Base-by-base conservation (phyloP, 2,329 filamentous ascomycete species). In the Hymenoscyphus linearis region DNA sequence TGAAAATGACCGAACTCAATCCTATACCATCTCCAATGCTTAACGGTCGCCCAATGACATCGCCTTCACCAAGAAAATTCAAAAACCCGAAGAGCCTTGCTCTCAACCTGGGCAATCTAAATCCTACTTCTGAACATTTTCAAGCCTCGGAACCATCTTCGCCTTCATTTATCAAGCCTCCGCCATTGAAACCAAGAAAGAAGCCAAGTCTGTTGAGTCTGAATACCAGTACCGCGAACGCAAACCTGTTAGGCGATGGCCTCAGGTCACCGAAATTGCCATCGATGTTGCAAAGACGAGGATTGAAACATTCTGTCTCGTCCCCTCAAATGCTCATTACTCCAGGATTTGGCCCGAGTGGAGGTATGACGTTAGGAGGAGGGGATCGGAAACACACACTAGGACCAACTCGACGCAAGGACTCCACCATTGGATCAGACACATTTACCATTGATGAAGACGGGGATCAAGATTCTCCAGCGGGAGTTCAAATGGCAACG, bases 21-120 rank as follows among this genome's bases (percentile, higher is more conserved):
- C 79, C 61, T 74, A 75, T 55, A 70, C 80, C 78, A 77, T 78
- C 70, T 76, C 75, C 70, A 26, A 60, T 69, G 3, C 69, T 60
- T 26, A 58, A 68, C 37, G 79, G 79, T 64, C 78, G 85, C 37
- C 85, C 85, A 16, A 85, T 86, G 82, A 87, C 85, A 22, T 88
- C 85, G 25, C 86, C 87, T 7, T 85, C 85, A 3, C 87, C 87
- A 0, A 82, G 88, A 69, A 87, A 89, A 70, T 82, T 84, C n/a
- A 86, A 89, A 61, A 95, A 95, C 71, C 87, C 92, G 76, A 95
- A 95, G 76, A 90, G 90, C 44, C 80, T 95, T 4, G 92, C 89
- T 1, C 89, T 95, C 53, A 89, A 93, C 52, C 27, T 58, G 10
- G 40, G 40, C 25, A 26, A n/a, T 69, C 85, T 81, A 58, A 87